These are phyloP conservation scores for Fabrea salina DNA, from an alignment of 169 alveolate species.

Conservation along the genomic window DNA sequence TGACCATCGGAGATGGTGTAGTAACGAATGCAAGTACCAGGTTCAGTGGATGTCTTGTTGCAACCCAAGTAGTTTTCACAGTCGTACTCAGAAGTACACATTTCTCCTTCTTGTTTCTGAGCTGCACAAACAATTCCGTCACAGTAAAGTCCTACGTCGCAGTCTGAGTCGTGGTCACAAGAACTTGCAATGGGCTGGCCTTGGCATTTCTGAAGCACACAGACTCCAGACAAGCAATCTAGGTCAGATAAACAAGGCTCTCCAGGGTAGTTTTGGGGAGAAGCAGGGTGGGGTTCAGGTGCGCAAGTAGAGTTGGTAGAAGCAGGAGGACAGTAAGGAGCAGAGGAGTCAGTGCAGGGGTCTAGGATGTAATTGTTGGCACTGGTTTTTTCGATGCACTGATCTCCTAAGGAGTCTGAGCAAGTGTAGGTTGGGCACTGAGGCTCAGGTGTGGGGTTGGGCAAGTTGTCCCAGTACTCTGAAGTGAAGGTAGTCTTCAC, in stretches of 20 bases:
- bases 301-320: too few relatives aligned
- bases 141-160: slow-evolving; percentile 17
- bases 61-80: slow-evolving; percentile 15
- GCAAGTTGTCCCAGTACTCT: background rate
- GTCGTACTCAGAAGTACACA: background rate
- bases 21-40: slow-evolving; percentile 5
- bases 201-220: too few relatives aligned
- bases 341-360: too few relatives aligned
- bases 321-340: too few relatives aligned
- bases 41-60: background rate
- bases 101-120: background rate
- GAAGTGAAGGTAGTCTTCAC: background rate
- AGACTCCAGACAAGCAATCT: too few relatives aligned
- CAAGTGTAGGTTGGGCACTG: too few relatives aligned
- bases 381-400: too few relatives aligned
- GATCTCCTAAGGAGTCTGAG: too few relatives aligned
- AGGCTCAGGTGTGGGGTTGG: slow-evolving; percentile 3
- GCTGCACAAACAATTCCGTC: background rate
- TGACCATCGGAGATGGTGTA: background rate
- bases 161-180: background rate
- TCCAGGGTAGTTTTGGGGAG: too few relatives aligned
- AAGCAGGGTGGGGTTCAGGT: too few relatives aligned
- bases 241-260: too few relatives aligned
- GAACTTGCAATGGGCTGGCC: slow-evolving; percentile 11
- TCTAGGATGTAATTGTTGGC: too few relatives aligned